Base-by-base conservation (phyloP, 208 protist species). In the Tritrichomonas foetus region DNA sequence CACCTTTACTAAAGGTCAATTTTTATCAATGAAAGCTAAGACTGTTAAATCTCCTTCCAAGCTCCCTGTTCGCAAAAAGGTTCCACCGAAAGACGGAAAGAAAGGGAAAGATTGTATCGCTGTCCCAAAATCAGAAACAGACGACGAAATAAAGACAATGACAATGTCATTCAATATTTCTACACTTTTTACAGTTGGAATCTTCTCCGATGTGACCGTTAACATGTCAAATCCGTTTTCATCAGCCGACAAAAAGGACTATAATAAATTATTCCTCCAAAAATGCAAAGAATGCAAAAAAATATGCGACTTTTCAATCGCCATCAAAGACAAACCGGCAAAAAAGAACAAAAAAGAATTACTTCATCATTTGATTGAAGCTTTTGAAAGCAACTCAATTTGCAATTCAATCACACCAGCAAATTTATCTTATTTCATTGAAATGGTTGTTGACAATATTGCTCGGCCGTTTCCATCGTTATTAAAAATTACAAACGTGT, bases 281-380 rank as follows among this genome's bases (percentile, higher is more conserved):
- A 82, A 82, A 82, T 33, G 47, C 8, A 82, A 82, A 82, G 74
- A 82, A 27, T 82, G 74, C 16, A 33, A 50, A 16, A 82, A 82
- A 82, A 82, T 82, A n/a, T 82, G 74, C 25, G 74, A 82, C 50
- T 82, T 82, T 82, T 50, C 41, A n/a, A 47, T 82, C 39, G 39
- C 20, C 44, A 50, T 82, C 16, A 82, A 82, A 82, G 74, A 82
- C 30, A 20, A 47, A 47, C 33, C 41, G 1, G 74, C 74, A 47
- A 82, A 82, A 82, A 82, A 82, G 74, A 82, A 30, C 22, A 82
- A 82, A 82, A 47, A 30, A 49, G 74, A 82, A 25, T 41, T 82
- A 22, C 41, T 82, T 3, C 33, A 82, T 47, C 33, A 82, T 25
- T 47, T 82, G 3, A 82, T 82, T 44, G 22, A 30, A 20, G 33